A percentile compares a stretch with the other conserved stretches of the same genome.
These are phyloP conservation scores for Podospora pseudopauciseta DNA, from an alignment of 495 filamentous ascomycete species.

Conservation along the genomic window DNA sequence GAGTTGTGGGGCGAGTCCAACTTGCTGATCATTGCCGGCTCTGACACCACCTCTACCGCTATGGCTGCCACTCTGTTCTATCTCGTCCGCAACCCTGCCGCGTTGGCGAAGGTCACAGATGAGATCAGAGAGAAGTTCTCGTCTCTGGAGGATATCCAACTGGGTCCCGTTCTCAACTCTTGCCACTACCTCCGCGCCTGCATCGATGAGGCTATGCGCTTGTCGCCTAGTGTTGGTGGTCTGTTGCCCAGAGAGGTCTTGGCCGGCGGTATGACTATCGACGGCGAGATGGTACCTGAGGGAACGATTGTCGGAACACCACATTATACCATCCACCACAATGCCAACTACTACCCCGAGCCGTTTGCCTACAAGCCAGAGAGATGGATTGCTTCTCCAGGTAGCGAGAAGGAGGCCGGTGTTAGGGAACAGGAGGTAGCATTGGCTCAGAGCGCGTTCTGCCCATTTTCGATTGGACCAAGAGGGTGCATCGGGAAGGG, in stretches of 20 bases:
- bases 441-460: constrained; percentile 51
- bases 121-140: constrained; percentile 51
- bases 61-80: constrained; percentile 65
- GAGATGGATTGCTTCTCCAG: constrained; percentile 47
- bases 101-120: constrained; percentile 46
- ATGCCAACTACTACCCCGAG: constrained; percentile 49
- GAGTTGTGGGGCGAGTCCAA: constrained; percentile 72
- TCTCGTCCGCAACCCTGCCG: constrained; percentile 53
- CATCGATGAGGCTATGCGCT: constrained; percentile 70
- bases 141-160: constrained; percentile 51
- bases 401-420: constrained; percentile 16
- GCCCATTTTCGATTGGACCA: constrained; percentile 55
- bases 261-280: constrained; percentile 55
- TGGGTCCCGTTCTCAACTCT: constrained; percentile 50
- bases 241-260: constrained; percentile 61
- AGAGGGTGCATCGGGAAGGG: constrained; percentile 58
- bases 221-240: constrained; percentile 62
- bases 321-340: constrained; percentile 56
- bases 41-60: constrained; percentile 63
- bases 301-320: constrained; percentile 54
- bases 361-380: constrained; percentile 53
- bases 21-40: constrained; percentile 60
- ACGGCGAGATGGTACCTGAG: constrained; percentile 50
- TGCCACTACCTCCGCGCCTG: constrained; percentile 57
- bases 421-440: constrained; percentile 34